phyloP scores from a whole-genome alignment of 139 green algal species.

The Spirogloea muscicola region DNA sequence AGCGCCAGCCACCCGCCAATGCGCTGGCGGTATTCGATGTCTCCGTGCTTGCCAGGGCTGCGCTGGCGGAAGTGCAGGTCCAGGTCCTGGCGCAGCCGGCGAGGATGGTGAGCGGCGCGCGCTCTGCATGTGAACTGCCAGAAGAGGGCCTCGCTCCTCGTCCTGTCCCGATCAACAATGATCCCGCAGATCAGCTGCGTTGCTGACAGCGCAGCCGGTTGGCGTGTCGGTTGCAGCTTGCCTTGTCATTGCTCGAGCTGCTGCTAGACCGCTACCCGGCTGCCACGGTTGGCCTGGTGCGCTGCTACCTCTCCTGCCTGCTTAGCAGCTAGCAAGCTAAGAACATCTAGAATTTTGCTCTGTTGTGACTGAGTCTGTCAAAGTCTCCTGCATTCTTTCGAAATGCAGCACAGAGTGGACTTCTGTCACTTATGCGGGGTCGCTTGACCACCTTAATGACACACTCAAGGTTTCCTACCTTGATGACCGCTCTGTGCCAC shows the following conservation, averaged over 20 bases:
- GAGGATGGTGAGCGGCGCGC: neutral
- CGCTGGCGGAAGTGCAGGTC: constrained; percentile 18
- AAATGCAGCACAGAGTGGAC: neutral
- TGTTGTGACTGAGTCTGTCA: neutral
- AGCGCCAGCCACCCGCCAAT: neutral
- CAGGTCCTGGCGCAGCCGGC: constrained; percentile 20
- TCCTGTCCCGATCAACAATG: neutral
- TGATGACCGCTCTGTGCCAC: neutral
- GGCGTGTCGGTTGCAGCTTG: neutral
- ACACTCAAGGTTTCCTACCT: too few species aligned
- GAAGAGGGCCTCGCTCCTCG: neutral
- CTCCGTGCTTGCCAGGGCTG: neutral
- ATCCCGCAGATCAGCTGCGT: neutral
- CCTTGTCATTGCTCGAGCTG: neutral
- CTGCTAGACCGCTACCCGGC: neutral
- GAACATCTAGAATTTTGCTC: neutral
- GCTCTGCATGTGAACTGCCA: neutral
- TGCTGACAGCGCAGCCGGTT: neutral
- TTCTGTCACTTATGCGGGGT: constrained; percentile 2
- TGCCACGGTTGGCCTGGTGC: neutral
- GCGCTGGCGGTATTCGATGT: neutral
- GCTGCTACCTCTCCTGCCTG: neutral
- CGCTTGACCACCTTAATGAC: neutral
- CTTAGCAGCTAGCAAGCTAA: too few species aligned
- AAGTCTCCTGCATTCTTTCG: neutral